phyloP scores from a whole-genome alignment of 495 filamentous ascomycete species.

The Aspergillus wentii region DNA sequence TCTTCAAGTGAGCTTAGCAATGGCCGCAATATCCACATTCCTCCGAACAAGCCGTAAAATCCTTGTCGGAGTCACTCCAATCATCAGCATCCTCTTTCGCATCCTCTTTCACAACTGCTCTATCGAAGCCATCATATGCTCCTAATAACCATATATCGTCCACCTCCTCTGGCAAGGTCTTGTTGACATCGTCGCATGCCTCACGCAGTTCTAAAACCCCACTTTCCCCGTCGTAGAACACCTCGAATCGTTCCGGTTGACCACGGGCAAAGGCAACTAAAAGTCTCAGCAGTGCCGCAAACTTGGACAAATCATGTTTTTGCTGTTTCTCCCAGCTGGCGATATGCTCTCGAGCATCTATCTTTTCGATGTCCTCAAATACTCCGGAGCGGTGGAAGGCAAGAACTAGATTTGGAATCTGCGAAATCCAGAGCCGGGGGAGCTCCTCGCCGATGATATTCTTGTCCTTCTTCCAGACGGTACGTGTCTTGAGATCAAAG shows the following conservation, averaged over 20 bases:
- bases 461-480: conserved; percentile 24
- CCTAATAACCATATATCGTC: conserved; percentile 1
- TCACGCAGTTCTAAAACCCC: conserved; percentile 40
- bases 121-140: background rate
- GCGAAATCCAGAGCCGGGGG: conserved; percentile 55
- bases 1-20: no score
- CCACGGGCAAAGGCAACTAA: conserved; percentile 38
- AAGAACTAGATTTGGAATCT: conserved; percentile 58
- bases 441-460: conserved; percentile 41
- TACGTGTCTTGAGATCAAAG: conserved; percentile 68
- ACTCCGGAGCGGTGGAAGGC: conserved; percentile 51
- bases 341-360: conserved; percentile 39
- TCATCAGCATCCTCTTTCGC: background rate
- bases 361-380: conserved; percentile 50
- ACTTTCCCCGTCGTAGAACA: conserved; percentile 24
- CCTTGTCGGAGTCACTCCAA: background rate
- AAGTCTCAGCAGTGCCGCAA: conserved; percentile 38
- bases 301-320: conserved; percentile 23
- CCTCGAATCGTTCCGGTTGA: conserved; percentile 33
- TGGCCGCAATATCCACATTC: background rate
- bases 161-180: conserved; percentile 7
- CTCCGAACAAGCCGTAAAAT: background rate
- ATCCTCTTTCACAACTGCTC: background rate
- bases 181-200: conserved; percentile 18
- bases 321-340: conserved; percentile 50